Evolutionary conservation across 441 rosid genomes (phyloP).

Genomic region (Populus tomentosa): DNA sequence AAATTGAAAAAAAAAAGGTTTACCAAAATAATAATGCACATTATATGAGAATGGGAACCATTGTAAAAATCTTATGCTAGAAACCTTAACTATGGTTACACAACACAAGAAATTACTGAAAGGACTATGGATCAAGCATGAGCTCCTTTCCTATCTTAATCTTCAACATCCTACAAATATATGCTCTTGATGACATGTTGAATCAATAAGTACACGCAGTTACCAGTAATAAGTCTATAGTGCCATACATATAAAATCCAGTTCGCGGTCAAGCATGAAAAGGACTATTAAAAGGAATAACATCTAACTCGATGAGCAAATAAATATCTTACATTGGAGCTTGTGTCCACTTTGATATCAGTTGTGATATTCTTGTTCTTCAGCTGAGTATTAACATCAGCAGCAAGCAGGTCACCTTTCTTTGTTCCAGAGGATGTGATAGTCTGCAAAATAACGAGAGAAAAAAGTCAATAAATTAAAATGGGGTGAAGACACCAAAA

Average conservation of each 20-base stretch:
- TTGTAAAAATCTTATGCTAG: neutral
- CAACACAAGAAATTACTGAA: neutral
- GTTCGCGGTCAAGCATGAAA: neutral
- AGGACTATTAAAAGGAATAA: neutral
- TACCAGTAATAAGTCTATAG: neutral
- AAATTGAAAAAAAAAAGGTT: neutral
- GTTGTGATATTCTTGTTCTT: slow-evolving; percentile 70
- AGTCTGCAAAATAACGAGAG: slow-evolving; percentile 30
- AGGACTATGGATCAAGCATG: neutral
- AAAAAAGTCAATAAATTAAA: neutral
- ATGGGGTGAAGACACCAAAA: neutral
- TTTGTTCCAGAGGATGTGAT: slow-evolving; percentile 53
- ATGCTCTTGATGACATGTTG: neutral
- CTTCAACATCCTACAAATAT: neutral
- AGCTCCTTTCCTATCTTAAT: neutral
- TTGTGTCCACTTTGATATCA: slow-evolving; percentile 86
- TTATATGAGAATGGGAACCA: neutral
- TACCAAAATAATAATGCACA: neutral
- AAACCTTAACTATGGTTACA: neutral
- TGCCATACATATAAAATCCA: neutral
- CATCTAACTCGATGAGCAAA: too few relatives aligned
- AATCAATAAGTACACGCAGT: neutral
- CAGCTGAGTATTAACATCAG: slow-evolving; percentile 61
- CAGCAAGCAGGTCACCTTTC: slow-evolving; percentile 55
- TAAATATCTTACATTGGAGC: slow-evolving; percentile 62